Evolutionary conservation across 2,329 filamentous ascomycete species (phyloP), one percentile per base, ranked within the genome.

Genomic region (Verticillium nubilum): DNA sequence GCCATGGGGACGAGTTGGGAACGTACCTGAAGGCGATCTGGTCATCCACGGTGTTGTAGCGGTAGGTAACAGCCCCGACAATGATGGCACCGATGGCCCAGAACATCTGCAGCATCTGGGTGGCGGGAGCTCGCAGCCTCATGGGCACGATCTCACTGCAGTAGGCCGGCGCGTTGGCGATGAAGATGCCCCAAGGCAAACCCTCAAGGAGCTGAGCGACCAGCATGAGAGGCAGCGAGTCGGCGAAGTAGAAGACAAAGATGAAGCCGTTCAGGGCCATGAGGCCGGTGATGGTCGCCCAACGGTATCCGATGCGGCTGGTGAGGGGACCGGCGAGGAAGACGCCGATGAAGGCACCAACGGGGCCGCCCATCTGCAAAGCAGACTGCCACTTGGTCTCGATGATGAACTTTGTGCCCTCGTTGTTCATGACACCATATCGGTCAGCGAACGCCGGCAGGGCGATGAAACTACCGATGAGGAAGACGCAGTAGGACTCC

Each of bases 41-140:
- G 35, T 61, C 60, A 2, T 3, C 17, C 35, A 64, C 61, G 28
- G 60, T 68, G 62, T 84, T 75, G 74, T 84, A 86, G 54, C 71
- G 67, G 69, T 83, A 87, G 57, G 81, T 82, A 61, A 83, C 77
- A 61, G 72, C 84, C 31, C 77, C 80, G 26, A 87, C 85, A 60
- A 87, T 84, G 68, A 87, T 87, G 35, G 73, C 70, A 27, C 84
- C 85, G 67, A 87, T 82, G 19, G 84, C 80, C 84, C 84, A 87
- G 74, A 83, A 85, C 83, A 87, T 86, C 73, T 87, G 85, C 70
- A 87, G 66, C 79, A 84, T 87, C 71, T 84, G 80, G 2, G 85
- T 87, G 4, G 78, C 78, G 23, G 83, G 80, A 58, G 80, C 85
- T 69, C 84, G 73, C 58, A 88, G 71, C 67, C 74, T 73, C 57